Conservation (phyloP, 306 rosid genomes). For the Cucumis melo region DNA sequence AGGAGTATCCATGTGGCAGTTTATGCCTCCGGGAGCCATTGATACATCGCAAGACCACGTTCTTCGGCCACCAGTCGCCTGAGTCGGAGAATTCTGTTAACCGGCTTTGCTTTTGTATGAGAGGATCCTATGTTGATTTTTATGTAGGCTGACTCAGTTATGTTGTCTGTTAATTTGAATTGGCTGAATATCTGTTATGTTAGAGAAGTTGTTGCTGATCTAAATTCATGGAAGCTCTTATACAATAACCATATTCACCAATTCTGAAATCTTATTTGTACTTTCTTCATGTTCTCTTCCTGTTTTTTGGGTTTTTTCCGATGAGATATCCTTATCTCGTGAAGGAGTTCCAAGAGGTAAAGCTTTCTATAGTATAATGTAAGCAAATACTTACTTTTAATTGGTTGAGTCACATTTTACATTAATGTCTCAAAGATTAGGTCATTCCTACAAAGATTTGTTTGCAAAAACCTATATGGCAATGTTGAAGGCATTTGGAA, state of each 20-base stretch:
- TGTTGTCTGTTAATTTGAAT: background rate
- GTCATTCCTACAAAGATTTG: too few relatives aligned
- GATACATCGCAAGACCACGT: slow-evolving; percentile 88
- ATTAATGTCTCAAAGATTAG: too few relatives aligned
- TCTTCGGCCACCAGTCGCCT: slow-evolving; percentile 92
- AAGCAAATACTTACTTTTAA: too few relatives aligned
- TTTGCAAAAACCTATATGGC: too few relatives aligned
- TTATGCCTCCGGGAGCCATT: slow-evolving; percentile 61
- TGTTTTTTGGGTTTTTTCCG: background rate
- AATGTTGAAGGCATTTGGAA: too few relatives aligned
- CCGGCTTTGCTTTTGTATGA: background rate
- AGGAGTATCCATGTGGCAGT: slow-evolving; percentile 90
- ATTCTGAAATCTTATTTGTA: background rate
- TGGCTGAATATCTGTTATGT: background rate
- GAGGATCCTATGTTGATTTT: background rate
- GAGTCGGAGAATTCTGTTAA: slow-evolving; percentile 4
- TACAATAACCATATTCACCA: background rate
- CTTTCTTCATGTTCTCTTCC: background rate
- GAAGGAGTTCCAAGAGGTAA: too few relatives aligned
- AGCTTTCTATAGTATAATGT: too few relatives aligned
- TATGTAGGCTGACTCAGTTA: background rate
- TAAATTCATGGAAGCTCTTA: background rate
- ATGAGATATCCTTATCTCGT: too few relatives aligned
- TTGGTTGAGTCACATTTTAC: too few relatives aligned
- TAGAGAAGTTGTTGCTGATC: background rate